Conservation (phyloP, 129 eudicot genomes). For the Helianthus annuus region HanXRQr2.0-SUNRISE NC_035447.2:81182893-81183392, state of each 20-base stretch:
- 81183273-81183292: conserved; percentile 96
- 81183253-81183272: conserved; percentile 94
- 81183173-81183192: conserved; percentile 99
- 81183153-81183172: conserved; percentile 98
- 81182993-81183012: conserved; percentile 31
- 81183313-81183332: no score
- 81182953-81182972: conserved; percentile 46
- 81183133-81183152: conserved; percentile 87
- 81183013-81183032: conserved; percentile 32
- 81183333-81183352: background rate
- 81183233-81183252: conserved; percentile 95
- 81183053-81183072: conserved; percentile 74
- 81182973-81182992: conserved; percentile 31
- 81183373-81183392: no score
- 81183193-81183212: conserved; percentile 95
- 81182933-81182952: conserved; percentile 49
- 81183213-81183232: conserved; percentile 90
- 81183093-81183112: conserved; percentile 98
- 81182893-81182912: background rate
- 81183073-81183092: conserved; percentile 93
- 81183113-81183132: conserved; percentile 97
- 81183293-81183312: conserved; percentile 38
- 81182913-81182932: background rate
- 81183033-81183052: conserved; percentile 51
- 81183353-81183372: background rate